These are phyloP conservation scores for Ambrosia hybrid DNA, from an alignment of 140 eudicot species.

Conservation along the genomic window DNA sequence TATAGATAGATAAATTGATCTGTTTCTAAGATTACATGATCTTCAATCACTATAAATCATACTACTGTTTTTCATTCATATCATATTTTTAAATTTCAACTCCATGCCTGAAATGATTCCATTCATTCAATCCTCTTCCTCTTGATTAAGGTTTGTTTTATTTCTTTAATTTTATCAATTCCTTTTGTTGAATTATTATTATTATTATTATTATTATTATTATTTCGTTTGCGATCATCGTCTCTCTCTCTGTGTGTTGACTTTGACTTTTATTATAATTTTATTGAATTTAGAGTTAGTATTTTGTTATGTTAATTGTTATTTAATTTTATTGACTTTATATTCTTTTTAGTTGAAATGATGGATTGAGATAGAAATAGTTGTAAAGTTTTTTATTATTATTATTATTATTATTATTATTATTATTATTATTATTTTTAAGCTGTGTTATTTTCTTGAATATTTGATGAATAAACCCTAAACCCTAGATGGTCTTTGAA, in stretches of 20 bases:
- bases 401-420: no score
- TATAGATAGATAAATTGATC: conserved; percentile 15
- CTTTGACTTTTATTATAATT: conserved; percentile 20
- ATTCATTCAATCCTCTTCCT: conserved; percentile 23
- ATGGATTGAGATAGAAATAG: conserved; percentile 6
- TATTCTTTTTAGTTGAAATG: conserved; percentile 7
- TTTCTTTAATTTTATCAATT: not conserved
- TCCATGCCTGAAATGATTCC: conserved; percentile 19
- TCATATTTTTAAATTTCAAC: not conserved
- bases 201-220: not conserved
- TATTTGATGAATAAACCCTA: not conserved
- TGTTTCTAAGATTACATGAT: conserved; percentile 22
- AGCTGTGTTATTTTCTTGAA: not conserved
- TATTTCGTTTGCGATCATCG: conserved; percentile 18
- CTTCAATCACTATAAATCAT: conserved; percentile 17
- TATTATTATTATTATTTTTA: no score
- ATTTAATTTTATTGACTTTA: conserved; percentile 16
- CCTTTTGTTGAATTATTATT: conserved; percentile 1
- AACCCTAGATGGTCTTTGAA: not conserved
- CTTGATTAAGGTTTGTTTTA: conserved; percentile 20
- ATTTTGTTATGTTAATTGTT: not conserved
- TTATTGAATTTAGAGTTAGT: conserved; percentile 19
- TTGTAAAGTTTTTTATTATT: not conserved
- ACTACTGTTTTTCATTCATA: not conserved
- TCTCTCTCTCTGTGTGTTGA: conserved; percentile 34